Base-by-base conservation (phyloP, 257 asterid species). In the Apocynum venetum region DNA sequence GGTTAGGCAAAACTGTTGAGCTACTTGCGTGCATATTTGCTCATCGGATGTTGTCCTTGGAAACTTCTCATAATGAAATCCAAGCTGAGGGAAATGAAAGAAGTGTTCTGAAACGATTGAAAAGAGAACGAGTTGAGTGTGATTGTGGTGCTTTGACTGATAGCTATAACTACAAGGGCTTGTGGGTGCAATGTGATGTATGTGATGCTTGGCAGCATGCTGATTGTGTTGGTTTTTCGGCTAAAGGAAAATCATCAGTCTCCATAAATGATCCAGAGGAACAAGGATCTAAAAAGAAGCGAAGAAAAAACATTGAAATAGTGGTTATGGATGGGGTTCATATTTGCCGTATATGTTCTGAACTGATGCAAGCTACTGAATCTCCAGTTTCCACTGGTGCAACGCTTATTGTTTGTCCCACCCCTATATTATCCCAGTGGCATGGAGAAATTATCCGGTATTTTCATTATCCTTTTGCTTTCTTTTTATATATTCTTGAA, bases 171-270 rank as follows among this genome's bases (percentile, higher is more conserved):
- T 90, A 95, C 79, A 80, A 83, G 72, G 97, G 98, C 79, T 71
- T 91, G 82, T 93, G 98, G 99, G 99, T 95, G 79, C 99, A 93
- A 79, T 95, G 99, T 80, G 99, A 95, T 87, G 59, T 85, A 51
- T 95, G 98, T 84, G 99, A 95, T 90, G 99, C 98, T 74, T 93
- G 99, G 99, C 99, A 91, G 75, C 98, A 95, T 83, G 98, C 91
- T 77, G 91, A 90, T 82, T 95, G 99, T 87, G 99, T 93, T 80
- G 94, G 94, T 40, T 95, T 87, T 86, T 93, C 98, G 61, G 86
- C 82, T n/a, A 84, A 85, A 84, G 80, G 83, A 79, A 91, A 83
- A 80, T 51, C 57, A 44, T 77, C 86, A 53, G 81, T 80, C 81
- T 73, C 87, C 79, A 80, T 74, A 59, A 80, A 81, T 75, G 67